phyloP scores from a whole-genome alignment of 257 asterid genomes.

The Penstemon newberryi region DNA sequence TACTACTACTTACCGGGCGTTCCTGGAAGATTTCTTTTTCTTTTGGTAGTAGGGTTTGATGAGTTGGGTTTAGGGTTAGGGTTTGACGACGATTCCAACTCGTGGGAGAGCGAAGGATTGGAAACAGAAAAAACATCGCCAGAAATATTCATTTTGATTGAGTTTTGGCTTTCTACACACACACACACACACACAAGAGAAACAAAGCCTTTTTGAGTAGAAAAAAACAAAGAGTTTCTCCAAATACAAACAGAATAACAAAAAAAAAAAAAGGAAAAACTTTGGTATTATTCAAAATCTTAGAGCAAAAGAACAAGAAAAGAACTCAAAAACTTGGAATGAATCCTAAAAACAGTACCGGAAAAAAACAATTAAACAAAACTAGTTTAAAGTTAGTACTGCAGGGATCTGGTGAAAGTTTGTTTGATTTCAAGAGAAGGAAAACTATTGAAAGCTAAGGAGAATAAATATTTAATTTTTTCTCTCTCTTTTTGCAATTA shows the following conservation, averaged over 20 bases:
- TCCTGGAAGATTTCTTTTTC: slow-evolving; percentile 64
- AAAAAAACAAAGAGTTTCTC: slow-evolving; percentile 33
- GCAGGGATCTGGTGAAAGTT: slow-evolving; percentile 30
- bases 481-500: slow-evolving; percentile 1
- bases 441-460: slow-evolving; percentile 43
- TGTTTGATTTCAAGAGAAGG: slow-evolving; percentile 34
- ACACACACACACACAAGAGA: neutral
- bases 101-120: slow-evolving; percentile 29
- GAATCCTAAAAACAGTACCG: slow-evolving; percentile 1
- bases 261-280: neutral
- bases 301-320: slow-evolving; percentile 35
- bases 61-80: slow-evolving; percentile 44
- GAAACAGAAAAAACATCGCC: slow-evolving; percentile 48
- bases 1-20: slow-evolving; percentile 43
- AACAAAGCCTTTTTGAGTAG: neutral
- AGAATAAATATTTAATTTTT: slow-evolving; percentile 44
- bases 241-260: slow-evolving; percentile 42
- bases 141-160: slow-evolving; percentile 45
- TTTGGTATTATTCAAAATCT: slow-evolving; percentile 44
- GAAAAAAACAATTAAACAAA: slow-evolving; percentile 24
- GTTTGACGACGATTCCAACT: slow-evolving; percentile 37
- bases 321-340: neutral
- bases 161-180: neutral
- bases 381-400: slow-evolving; percentile 5
- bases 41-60: slow-evolving; percentile 41